phyloP scores from a whole-genome alignment of 208 protist species.

The Crithidia fasciculata region DNA sequence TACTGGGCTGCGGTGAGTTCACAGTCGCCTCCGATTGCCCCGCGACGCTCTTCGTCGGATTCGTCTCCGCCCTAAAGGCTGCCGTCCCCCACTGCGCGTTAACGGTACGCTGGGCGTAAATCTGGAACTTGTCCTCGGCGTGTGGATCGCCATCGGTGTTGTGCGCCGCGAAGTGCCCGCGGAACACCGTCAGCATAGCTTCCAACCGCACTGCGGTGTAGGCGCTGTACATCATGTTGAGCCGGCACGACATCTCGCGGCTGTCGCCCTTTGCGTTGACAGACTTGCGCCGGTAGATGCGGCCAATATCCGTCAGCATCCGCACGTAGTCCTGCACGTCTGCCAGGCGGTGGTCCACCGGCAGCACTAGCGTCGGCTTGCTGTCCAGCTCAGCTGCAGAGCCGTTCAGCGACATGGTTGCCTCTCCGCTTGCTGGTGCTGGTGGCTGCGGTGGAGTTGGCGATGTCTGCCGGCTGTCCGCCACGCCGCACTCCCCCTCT shows the following conservation, averaged over 20 bases:
- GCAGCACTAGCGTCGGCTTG: background rate
- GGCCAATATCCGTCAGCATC: background rate
- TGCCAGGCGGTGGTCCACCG: background rate
- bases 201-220: constrained; percentile 7
- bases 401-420: background rate
- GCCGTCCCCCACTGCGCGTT: background rate
- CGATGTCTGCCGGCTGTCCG: background rate
- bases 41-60: background rate
- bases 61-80: background rate
- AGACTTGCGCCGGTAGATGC: background rate
- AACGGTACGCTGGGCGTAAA: background rate
- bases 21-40: background rate
- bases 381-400: background rate
- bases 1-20: background rate
- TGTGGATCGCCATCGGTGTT: background rate
- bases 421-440: background rate
- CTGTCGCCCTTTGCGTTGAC: background rate
- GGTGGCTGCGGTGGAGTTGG: background rate
- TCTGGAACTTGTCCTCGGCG: background rate
- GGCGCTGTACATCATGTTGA: constrained; percentile 4
- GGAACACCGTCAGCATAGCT: background rate
- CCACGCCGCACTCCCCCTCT: background rate
- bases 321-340: constrained; percentile 1
- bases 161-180: background rate
- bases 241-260: background rate